phyloP scores from a whole-genome alignment of 768 basidiomycete genomes.

The Phylloporus scabripes region DNA sequence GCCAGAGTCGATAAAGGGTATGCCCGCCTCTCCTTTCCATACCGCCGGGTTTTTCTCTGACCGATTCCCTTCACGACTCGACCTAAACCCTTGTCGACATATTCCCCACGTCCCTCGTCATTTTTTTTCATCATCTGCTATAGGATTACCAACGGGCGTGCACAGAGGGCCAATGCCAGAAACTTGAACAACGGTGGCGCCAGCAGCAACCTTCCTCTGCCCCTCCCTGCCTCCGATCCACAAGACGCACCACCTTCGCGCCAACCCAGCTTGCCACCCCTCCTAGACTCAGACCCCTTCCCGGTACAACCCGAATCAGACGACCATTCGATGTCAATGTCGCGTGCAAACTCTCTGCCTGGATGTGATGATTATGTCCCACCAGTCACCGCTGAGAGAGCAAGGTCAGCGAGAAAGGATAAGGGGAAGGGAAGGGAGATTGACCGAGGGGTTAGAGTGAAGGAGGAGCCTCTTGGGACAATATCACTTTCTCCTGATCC shows the following conservation, averaged over 20 bases:
- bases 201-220: slow-evolving; percentile 32
- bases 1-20: slow-evolving; percentile 70
- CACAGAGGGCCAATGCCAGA: slow-evolving; percentile 69
- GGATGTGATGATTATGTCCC: slow-evolving; percentile 25
- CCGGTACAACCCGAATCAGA: slow-evolving; percentile 53
- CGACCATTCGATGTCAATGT: slow-evolving; percentile 46
- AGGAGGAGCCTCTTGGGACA: slow-evolving; percentile 39
- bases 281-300: slow-evolving; percentile 48
- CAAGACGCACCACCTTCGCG: slow-evolving; percentile 36
- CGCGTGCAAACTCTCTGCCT: slow-evolving; percentile 56
- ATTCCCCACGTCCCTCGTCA: slow-evolving; percentile 5
- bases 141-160: slow-evolving; percentile 59
- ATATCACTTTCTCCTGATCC: slow-evolving; percentile 35
- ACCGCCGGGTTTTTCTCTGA: slow-evolving; percentile 19
- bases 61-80: slow-evolving; percentile 18
- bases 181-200: slow-evolving; percentile 43
- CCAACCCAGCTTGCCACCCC: slow-evolving; percentile 35
- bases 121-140: slow-evolving; percentile 11
- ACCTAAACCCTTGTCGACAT: slow-evolving; percentile 29
- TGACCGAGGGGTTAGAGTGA: slow-evolving; percentile 35
- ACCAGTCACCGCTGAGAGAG: slow-evolving; percentile 22
- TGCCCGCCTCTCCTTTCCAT: slow-evolving; percentile 32
- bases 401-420: slow-evolving; percentile 31
- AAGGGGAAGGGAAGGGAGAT: slow-evolving; percentile 47
- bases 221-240: slow-evolving; percentile 29